phyloP scores from a whole-genome alignment of 2,329 filamentous ascomycete species.

The Beauveria bassiana region DNA sequence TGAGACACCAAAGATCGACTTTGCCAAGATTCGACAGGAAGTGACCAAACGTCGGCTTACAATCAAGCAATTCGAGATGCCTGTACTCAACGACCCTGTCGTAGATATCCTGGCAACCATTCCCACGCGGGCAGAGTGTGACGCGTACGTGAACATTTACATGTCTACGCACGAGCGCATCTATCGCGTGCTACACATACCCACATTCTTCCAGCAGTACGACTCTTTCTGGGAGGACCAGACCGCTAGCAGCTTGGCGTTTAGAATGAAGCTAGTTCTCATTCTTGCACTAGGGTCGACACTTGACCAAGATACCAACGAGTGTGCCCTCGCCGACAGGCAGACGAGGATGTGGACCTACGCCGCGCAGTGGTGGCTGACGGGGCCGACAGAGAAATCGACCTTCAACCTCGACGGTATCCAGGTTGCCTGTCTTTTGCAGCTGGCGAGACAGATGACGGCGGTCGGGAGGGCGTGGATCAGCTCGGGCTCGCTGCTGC shows the following conservation, averaged over 20 bases:
- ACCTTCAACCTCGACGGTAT: slow-evolving; percentile 1
- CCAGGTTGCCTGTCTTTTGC: slow-evolving; percentile 3
- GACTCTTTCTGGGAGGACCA: slow-evolving; percentile 1
- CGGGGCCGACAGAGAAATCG: background rate
- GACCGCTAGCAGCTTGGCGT: background rate
- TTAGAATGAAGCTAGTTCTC: background rate
- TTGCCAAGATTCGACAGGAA: slow-evolving; percentile 1
- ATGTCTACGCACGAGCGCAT: slow-evolving; percentile 2
- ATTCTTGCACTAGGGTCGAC: background rate
- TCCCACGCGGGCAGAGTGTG: background rate
- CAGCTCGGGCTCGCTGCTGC: background rate
- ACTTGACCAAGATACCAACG: background rate
- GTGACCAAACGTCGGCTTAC: background rate
- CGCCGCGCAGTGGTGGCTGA: slow-evolving; percentile 10
- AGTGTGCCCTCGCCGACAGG: background rate
- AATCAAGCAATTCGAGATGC: slow-evolving; percentile 7
- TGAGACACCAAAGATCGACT: slow-evolving; percentile 8
- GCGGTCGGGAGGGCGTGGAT: background rate
- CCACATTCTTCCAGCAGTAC: slow-evolving; percentile 4
- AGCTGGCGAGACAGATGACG: slow-evolving; percentile 8
- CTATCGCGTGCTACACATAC: slow-evolving; percentile 3
- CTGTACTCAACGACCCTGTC: background rate
- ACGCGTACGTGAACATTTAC: background rate
- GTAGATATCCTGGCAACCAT: background rate
- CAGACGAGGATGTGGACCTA: background rate